Evolutionary conservation across 768 basidiomycete species (phyloP).

Genomic region (Pleurotus pulmonarius): DNA sequence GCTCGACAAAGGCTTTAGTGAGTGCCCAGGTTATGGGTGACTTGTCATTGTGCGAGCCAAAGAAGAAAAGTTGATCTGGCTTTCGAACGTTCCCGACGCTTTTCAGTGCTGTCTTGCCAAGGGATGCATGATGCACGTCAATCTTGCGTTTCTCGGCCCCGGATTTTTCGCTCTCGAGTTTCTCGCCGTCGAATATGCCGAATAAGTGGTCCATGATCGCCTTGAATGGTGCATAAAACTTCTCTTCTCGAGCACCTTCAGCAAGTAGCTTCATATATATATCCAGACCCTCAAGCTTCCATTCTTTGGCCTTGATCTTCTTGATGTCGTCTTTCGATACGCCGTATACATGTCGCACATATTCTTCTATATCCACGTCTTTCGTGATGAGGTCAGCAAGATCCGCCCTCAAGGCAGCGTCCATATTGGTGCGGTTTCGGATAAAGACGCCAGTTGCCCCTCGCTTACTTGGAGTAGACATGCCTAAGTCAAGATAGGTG

Average conservation of each 20-base stretch:
- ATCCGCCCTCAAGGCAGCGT: not conserved
- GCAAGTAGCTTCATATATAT: not conserved
- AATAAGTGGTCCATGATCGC: not conserved
- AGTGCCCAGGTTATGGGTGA: too few relatives aligned
- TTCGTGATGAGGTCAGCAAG: not conserved
- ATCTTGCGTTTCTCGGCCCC: too few relatives aligned
- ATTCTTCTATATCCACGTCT: not conserved
- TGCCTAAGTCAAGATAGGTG: too few relatives aligned
- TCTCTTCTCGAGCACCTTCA: not conserved
- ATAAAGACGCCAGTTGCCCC: not conserved
- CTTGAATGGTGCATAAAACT: not conserved
- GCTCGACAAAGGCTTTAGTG: too few relatives aligned
- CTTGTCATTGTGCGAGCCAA: not conserved
- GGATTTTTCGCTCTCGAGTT: too few relatives aligned
- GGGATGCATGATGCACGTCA: not conserved
- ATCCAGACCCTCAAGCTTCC: not conserved
- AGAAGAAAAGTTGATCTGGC: not conserved
- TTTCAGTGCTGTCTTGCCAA: not conserved
- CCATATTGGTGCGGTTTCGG: not conserved
- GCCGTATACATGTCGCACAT: not conserved
- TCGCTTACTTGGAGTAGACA: not conserved
- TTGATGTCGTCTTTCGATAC: not conserved
- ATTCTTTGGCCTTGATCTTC: not conserved
- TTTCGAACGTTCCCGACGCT: not conserved
- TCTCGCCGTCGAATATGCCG: too few relatives aligned